phyloP scores from a whole-genome alignment of 2,329 filamentous ascomycete genomes.

The Bisporella sp. region DNA sequence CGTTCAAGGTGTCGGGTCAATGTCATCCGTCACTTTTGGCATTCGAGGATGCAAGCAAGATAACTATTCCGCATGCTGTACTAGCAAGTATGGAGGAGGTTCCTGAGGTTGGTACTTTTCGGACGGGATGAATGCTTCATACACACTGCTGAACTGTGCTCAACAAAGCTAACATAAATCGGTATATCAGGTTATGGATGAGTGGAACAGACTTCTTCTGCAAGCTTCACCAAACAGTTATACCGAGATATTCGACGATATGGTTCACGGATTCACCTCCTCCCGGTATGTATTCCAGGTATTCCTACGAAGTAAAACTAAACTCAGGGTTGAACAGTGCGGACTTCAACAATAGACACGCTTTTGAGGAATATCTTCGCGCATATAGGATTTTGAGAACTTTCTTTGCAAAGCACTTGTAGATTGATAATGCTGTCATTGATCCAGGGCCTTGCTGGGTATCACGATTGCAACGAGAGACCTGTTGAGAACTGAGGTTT shows the following conservation, averaged over 20 bases:
- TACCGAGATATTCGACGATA: slow-evolving; percentile 58
- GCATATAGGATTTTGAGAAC: slow-evolving; percentile 52
- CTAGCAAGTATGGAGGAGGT: slow-evolving; percentile 60
- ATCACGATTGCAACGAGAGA: too few species aligned
- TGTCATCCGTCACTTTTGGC: slow-evolving; percentile 57
- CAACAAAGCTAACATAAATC: slow-evolving; percentile 36
- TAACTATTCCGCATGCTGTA: slow-evolving; percentile 53
- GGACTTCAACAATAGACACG: slow-evolving; percentile 47
- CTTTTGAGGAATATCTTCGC: slow-evolving; percentile 55
- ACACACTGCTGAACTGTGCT: slow-evolving; percentile 32
- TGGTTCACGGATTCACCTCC: slow-evolving; percentile 71
- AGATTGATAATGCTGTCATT: background rate
- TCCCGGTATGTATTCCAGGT: slow-evolving; percentile 37
- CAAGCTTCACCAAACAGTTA: slow-evolving; percentile 39
- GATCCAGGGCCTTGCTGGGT: too few species aligned
- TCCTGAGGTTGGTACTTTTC: slow-evolving; percentile 20
- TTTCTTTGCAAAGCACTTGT: slow-evolving; percentile 47
- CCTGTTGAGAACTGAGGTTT: too few species aligned
- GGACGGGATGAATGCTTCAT: slow-evolving; percentile 16
- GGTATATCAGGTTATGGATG: slow-evolving; percentile 25
- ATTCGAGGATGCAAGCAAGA: slow-evolving; percentile 47
- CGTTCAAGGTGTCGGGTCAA: slow-evolving; percentile 46
- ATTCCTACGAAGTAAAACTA: background rate
- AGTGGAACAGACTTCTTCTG: slow-evolving; percentile 33
- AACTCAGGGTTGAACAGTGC: slow-evolving; percentile 17